These are phyloP conservation scores for Brassica rapa DNA, from an alignment of 345 rosid species.

Conservation along the genomic window DNA sequence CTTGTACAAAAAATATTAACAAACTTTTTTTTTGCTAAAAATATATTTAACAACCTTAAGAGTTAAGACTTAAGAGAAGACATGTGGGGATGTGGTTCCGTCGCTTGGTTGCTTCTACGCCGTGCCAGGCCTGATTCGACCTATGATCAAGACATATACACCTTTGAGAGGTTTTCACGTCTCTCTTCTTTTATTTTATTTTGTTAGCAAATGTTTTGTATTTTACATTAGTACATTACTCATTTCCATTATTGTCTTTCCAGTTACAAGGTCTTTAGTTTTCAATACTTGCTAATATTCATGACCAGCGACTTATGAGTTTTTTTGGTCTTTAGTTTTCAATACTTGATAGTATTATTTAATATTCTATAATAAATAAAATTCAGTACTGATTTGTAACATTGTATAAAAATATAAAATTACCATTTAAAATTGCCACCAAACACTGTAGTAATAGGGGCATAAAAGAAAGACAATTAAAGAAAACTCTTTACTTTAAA, in stretches of 20 bases:
- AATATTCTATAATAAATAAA: too few relatives aligned
- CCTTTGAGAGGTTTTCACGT: not conserved
- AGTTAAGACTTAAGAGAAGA: not conserved
- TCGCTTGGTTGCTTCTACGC: conserved; percentile 26
- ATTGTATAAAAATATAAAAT: not conserved
- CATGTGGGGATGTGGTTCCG: conserved; percentile 24
- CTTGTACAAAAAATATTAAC: not conserved
- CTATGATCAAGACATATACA: conserved; percentile 14
- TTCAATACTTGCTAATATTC: not conserved
- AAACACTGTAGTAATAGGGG: not conserved
- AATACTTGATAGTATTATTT: too few relatives aligned
- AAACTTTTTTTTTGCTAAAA: too few relatives aligned
- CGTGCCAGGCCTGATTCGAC: conserved; percentile 18
- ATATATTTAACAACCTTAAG: not conserved
- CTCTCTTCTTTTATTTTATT: not conserved
- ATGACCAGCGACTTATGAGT: not conserved
- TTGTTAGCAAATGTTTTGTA: not conserved
- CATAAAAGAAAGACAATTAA: not conserved
- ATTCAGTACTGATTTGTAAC: not conserved
- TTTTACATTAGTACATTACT: not conserved
- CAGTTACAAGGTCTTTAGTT: too few relatives aligned
- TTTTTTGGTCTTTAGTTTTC: too few relatives aligned
- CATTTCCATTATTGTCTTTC: too few relatives aligned
- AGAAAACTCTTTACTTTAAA: too few relatives aligned
- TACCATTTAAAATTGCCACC: not conserved